Evolutionary conservation across 108 stramenopile genomes (phyloP).

Genomic region (Pseudonitzschia delicatissima): DNA sequence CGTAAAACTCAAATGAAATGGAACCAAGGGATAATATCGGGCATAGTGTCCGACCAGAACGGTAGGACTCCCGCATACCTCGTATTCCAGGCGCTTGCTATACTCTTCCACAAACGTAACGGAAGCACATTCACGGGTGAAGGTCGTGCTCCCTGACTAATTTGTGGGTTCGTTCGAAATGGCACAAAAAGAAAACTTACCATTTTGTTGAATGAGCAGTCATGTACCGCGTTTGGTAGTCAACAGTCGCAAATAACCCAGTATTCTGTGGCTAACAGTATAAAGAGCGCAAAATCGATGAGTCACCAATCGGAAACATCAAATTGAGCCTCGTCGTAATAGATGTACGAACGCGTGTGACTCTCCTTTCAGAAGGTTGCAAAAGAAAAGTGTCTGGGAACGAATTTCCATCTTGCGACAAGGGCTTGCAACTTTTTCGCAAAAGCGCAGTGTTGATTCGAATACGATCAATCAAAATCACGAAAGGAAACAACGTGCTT

Average conservation of each 20-base stretch:
- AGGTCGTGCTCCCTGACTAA: slow-evolving; percentile 8
- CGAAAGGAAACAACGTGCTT: background rate
- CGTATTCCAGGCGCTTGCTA: slow-evolving; percentile 8
- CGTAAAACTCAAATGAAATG: background rate
- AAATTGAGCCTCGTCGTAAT: too few species aligned
- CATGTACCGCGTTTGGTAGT: too few species aligned
- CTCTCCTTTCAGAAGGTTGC: slow-evolving; percentile 21
- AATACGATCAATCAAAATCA: background rate
- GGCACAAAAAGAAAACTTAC: too few species aligned
- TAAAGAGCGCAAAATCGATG: too few species aligned
- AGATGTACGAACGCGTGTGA: slow-evolving; percentile 40
- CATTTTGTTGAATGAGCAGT: too few species aligned
- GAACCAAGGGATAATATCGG: slow-evolving; percentile 13
- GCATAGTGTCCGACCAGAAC: slow-evolving; percentile 11
- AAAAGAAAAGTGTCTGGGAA: slow-evolving; percentile 41
- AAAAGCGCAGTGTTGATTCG: background rate
- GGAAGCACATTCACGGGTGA: background rate
- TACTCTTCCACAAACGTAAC: slow-evolving; percentile 18
- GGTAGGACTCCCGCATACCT: slow-evolving; percentile 15
- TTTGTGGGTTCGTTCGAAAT: background rate
- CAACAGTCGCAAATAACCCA: too few species aligned
- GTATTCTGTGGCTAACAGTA: too few species aligned
- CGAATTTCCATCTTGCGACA: slow-evolving; percentile 26
- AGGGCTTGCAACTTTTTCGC: background rate
- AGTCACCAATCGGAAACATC: too few species aligned